Evolutionary conservation across 371 early-diverging fungal genomes (phyloP), one percentile per base, ranked within the genome.

Genomic region (Zopfochytrium polystomum): DNA sequence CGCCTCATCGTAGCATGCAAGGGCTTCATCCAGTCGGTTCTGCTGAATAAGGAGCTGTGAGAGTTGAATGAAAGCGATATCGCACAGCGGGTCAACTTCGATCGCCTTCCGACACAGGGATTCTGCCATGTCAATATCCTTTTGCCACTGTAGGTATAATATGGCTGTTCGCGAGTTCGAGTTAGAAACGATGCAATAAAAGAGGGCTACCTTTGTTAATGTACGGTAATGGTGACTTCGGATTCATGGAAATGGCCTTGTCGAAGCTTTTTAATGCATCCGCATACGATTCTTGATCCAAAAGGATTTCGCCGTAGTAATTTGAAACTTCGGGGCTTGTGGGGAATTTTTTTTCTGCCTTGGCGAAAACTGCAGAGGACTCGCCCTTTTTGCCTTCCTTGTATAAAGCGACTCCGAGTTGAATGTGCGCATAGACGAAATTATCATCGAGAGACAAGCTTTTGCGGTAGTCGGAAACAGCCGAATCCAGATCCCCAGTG

Each of bases 221-320:
- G 63, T 92, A 93, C 9, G 95, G 93, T 46, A 94, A 44, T 13
- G 60, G 60, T 6, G 55, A 54, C 6, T 29, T 46, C 31, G 44
- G 42, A 42, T 62, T 52, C 53, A 62, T 54, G 29, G 6, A 26
- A 25, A 62, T 62, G 11, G 62, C 65, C 77, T 79, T 68, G 95
- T 96, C 85, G 68, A 91, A 92, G 73, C 81, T 80, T 15, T 83
- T 81, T 58, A 80, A 71, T 6, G 92, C 90, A 66, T 29, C 31
- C n/a, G 83, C 81, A 42, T 86, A 80, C 44, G 82, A 80, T 68
- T 90, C 89, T 69, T 90, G 89, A 64, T 97, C 96, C 52, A 91
- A 77, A 46, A 94, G 73, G 22, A 97, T 81, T 77, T 97, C 98
- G 68, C 95, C 96, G 60, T 92, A 91, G 77, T 95, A 96, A 81